These are phyloP conservation scores for Asterochloris sp. DNA, from an alignment of 139 green algal genomes.

Conservation along the genomic window DNA sequence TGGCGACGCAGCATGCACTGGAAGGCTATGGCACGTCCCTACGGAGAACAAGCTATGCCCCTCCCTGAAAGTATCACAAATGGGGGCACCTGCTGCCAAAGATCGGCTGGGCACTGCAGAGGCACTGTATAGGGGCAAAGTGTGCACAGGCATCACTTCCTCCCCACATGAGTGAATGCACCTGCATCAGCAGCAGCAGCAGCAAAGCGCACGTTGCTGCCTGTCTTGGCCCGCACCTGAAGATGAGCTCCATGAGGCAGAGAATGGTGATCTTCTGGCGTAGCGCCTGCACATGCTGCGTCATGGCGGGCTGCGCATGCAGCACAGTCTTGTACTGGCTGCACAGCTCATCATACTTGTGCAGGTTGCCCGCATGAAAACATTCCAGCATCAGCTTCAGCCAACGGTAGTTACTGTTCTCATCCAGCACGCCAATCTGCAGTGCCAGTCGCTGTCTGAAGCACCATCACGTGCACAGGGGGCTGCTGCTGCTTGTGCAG, in stretches of 20 bases:
- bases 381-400: conserved; percentile 82
- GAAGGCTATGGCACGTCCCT: neutral
- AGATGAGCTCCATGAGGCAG: conserved; percentile 56
- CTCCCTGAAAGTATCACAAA: neutral
- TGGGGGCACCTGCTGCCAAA: neutral
- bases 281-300: conserved; percentile 82
- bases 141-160: neutral
- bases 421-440: conserved; percentile 72
- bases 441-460: neutral
- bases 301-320: conserved; percentile 90
- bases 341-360: conserved; percentile 89
- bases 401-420: conserved; percentile 67
- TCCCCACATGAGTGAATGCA: neutral
- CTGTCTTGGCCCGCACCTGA: conserved; percentile 27
- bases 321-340: conserved; percentile 65
- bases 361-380: conserved; percentile 91
- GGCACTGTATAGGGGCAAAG: neutral
- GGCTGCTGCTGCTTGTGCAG: no score
- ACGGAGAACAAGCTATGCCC: neutral
- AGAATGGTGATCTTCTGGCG: conserved; percentile 97
- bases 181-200: neutral
- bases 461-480: no score
- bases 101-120: neutral
- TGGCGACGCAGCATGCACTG: neutral
- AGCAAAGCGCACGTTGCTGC: neutral